Percentiles rank a stretch among this genome's conserved stretches.
Conservation (phyloP, 2,329 filamentous ascomycete species). For the Talaromyces piceae region DNA sequence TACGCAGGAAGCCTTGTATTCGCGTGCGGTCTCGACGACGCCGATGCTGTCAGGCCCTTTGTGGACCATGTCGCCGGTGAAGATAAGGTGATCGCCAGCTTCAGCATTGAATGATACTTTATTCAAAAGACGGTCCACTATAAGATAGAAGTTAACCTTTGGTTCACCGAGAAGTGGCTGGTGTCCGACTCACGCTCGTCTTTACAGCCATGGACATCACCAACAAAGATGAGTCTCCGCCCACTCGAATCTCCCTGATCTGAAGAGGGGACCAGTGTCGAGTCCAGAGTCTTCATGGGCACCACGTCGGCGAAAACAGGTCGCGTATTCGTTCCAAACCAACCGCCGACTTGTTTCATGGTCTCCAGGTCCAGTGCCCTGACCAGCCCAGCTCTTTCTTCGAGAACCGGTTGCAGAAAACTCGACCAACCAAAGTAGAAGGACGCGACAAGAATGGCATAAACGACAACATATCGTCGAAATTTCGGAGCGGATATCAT, state of each 20-base stretch:
- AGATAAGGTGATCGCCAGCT: constrained; percentile 63
- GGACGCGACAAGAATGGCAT: constrained; percentile 24
- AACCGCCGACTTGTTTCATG: constrained; percentile 23
- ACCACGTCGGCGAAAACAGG: constrained; percentile 45
- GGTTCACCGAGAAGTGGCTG: not conserved
- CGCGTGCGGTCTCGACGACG: constrained; percentile 68
- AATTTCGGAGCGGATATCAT: constrained; percentile 35
- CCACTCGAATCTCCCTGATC: constrained; percentile 10
- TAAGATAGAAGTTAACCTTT: constrained; percentile 3
- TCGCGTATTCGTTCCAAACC: constrained; percentile 42
- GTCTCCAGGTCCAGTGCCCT: constrained; percentile 24
- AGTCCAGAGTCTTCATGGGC: constrained; percentile 44
- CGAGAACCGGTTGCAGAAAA: constrained; percentile 23
- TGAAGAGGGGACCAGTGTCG: constrained; percentile 37
- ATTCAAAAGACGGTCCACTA: constrained; percentile 53
- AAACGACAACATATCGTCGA: constrained; percentile 32
- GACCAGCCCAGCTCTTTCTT: constrained; percentile 24
- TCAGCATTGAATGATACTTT: constrained; percentile 55
- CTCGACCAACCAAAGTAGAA: constrained; percentile 28
- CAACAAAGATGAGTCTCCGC: constrained; percentile 68
- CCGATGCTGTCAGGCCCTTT: constrained; percentile 79
- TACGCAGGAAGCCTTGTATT: constrained; percentile 68
- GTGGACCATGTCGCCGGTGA: constrained; percentile 71
- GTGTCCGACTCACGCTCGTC: constrained; percentile 46
- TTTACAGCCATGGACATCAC: constrained; percentile 88